Conservation (phyloP, 169 alveolate genomes). For the Eimeria brunetti region DNA sequence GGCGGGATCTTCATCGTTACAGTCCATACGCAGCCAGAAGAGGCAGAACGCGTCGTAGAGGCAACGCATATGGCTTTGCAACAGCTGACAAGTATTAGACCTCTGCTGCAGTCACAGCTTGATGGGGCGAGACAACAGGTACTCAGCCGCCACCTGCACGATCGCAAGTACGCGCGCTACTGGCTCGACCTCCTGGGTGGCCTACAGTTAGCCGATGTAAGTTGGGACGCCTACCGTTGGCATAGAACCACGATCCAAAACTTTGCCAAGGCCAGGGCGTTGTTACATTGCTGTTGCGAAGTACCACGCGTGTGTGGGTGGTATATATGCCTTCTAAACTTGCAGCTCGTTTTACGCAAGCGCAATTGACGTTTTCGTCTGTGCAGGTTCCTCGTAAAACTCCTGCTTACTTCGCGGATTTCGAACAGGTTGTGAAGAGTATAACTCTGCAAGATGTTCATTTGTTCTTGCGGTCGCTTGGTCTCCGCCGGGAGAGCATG, state of each 20-base stretch:
- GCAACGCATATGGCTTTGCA: conserved; percentile 70
- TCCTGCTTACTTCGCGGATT: conserved; percentile 37
- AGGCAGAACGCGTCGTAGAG: conserved; percentile 62
- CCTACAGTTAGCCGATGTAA: conserved; percentile 69
- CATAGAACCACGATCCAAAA: not conserved
- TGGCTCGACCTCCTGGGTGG: conserved; percentile 80
- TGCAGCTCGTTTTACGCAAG: not conserved
- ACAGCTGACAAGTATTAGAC: conserved; percentile 68
- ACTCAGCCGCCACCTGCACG: conserved; percentile 65
- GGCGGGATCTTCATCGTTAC: conserved; percentile 88
- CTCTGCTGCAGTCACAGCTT: conserved; percentile 73
- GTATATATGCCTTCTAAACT: not conserved
- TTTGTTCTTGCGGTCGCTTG: conserved; percentile 60
- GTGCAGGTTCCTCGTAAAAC: conserved; percentile 77
- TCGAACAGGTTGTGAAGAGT: conserved; percentile 67
- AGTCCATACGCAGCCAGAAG: conserved; percentile 87
- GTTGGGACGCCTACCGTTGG: not conserved
- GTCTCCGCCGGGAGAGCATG: conserved; percentile 46
- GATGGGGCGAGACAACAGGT: conserved; percentile 74
- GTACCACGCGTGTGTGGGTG: not conserved
- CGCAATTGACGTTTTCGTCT: not conserved
- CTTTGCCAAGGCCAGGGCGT: not conserved
- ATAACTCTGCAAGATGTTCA: conserved; percentile 74
- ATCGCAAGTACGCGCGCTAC: conserved; percentile 67
- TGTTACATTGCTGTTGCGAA: not conserved